Evolutionary conservation across 805 yeast genomes (phyloP).

Genomic region (Blastobotrys muscicola): DNA sequence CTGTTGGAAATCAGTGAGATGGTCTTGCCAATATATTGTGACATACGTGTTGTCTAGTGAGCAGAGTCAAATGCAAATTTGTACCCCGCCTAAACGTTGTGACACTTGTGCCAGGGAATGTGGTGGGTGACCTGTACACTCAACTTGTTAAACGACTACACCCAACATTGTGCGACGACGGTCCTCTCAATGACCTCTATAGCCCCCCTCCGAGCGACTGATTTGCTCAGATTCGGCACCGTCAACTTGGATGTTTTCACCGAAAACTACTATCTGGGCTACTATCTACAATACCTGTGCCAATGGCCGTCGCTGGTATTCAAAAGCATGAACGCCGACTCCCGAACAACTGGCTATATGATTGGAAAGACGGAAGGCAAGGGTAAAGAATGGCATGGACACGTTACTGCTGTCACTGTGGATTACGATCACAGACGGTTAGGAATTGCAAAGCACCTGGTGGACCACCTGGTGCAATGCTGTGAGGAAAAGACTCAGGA

Average conservation of each 20-base stretch:
- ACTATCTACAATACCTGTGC: slow-evolving; percentile 73
- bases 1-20: slow-evolving; percentile 71
- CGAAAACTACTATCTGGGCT: slow-evolving; percentile 78
- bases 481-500: slow-evolving; percentile 73
- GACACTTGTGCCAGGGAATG: background rate
- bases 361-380: slow-evolving; percentile 94
- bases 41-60: slow-evolving; percentile 41
- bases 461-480: slow-evolving; percentile 60
- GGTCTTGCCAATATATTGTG: slow-evolving; percentile 86
- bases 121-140: background rate
- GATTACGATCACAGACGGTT: slow-evolving; percentile 73
- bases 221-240: slow-evolving; percentile 59
- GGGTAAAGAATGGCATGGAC: slow-evolving; percentile 86
- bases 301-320: slow-evolving; percentile 87
- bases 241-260: slow-evolving; percentile 84
- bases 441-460: slow-evolving; percentile 75
- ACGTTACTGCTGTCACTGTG: slow-evolving; percentile 91
- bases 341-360: slow-evolving; percentile 44
- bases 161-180: background rate
- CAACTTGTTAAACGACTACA: too few relatives aligned
- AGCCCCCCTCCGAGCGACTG: slow-evolving; percentile 80
- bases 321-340: slow-evolving; percentile 41
- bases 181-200: slow-evolving; percentile 68
- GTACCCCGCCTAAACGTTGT: too few relatives aligned
- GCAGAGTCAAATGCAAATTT: background rate